Evolutionary conservation across 768 basidiomycete genomes (phyloP).

Genomic region (Amanita rubescens): DNA sequence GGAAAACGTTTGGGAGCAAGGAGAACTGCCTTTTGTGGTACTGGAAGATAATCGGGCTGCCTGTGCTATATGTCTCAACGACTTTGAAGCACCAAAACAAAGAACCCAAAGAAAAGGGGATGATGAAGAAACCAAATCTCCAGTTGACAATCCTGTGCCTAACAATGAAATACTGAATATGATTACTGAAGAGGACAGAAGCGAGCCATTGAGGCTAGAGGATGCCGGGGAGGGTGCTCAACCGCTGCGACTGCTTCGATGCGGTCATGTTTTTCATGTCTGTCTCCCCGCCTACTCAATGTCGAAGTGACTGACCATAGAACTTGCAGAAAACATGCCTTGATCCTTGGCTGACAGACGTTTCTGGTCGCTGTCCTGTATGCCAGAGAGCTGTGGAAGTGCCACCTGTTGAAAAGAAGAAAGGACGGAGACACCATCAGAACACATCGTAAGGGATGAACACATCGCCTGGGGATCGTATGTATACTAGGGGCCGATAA

Average conservation of each 20-base stretch:
- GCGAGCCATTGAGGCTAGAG: constrained; percentile 42
- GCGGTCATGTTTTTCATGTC: constrained; percentile 90
- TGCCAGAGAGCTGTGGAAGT: constrained; percentile 73
- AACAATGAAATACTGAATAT: constrained; percentile 22
- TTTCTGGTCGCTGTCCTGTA: constrained; percentile 82
- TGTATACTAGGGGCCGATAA: not conserved
- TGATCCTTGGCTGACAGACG: constrained; percentile 82
- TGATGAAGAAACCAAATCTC: not conserved
- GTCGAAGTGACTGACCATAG: constrained; percentile 4
- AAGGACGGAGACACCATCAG: constrained; percentile 20
- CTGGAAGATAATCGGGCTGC: constrained; percentile 78
- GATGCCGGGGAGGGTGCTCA: constrained; percentile 75
- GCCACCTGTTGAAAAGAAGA: constrained; percentile 22
- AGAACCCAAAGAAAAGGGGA: not conserved
- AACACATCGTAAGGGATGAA: not conserved
- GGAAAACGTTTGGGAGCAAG: constrained; percentile 75
- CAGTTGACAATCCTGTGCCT: constrained; percentile 5
- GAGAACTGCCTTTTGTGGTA: constrained; percentile 74
- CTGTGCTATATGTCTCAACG: constrained; percentile 80
- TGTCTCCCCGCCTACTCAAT: constrained; percentile 21
- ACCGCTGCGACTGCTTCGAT: constrained; percentile 66
- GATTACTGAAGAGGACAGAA: constrained; percentile 31
- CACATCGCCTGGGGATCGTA: not conserved
- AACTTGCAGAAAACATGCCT: constrained; percentile 68
- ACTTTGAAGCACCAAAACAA: constrained; percentile 68